Percentiles rank a stretch among this genome's conserved stretches.
phyloP scores from a whole-genome alignment of 495 filamentous ascomycete species.

The Pseudevernia furfuracea region DNA sequence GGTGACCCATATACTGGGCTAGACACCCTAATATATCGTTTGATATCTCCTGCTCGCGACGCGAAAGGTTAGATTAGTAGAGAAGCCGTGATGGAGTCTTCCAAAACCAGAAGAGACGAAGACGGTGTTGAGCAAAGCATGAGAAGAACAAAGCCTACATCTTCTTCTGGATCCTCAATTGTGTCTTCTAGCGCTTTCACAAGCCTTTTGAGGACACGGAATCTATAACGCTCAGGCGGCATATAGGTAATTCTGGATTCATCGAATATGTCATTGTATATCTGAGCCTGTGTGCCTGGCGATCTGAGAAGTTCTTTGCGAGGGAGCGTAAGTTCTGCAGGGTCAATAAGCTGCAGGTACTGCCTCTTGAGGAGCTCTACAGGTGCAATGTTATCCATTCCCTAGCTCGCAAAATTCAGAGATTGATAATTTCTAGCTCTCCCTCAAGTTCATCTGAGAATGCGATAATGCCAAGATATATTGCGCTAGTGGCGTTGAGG shows the following conservation, averaged over 20 bases:
- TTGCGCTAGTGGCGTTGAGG: background rate
- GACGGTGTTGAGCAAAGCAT: slow-evolving; percentile 13
- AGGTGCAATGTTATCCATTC: slow-evolving; percentile 6
- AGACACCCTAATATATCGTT: slow-evolving; percentile 61
- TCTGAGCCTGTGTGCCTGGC: slow-evolving; percentile 48
- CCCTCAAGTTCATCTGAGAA: background rate
- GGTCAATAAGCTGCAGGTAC: slow-evolving; percentile 60
- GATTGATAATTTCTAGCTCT: background rate
- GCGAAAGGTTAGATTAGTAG: slow-evolving; percentile 25
- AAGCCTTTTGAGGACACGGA: slow-evolving; percentile 66
- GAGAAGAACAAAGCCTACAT: slow-evolving; percentile 52
- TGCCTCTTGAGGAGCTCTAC: slow-evolving; percentile 39
- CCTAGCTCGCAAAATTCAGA: background rate
- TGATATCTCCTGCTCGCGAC: slow-evolving; percentile 57
- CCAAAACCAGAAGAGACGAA: background rate
- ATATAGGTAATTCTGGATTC: slow-evolving; percentile 40
- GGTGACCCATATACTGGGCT: slow-evolving; percentile 49
- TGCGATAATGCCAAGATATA: background rate
- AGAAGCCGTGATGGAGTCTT: background rate
- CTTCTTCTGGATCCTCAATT: slow-evolving; percentile 68
- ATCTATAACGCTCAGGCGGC: slow-evolving; percentile 59
- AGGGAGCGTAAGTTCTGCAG: slow-evolving; percentile 49
- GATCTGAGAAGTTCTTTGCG: slow-evolving; percentile 42
- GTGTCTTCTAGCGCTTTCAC: slow-evolving; percentile 55
- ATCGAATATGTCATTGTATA: slow-evolving; percentile 59